A percentile compares a stretch with the other conserved stretches of the same genome.
Evolutionary conservation across 306 rosid species (phyloP).

Genomic region (Cicer judaicum): DNA sequence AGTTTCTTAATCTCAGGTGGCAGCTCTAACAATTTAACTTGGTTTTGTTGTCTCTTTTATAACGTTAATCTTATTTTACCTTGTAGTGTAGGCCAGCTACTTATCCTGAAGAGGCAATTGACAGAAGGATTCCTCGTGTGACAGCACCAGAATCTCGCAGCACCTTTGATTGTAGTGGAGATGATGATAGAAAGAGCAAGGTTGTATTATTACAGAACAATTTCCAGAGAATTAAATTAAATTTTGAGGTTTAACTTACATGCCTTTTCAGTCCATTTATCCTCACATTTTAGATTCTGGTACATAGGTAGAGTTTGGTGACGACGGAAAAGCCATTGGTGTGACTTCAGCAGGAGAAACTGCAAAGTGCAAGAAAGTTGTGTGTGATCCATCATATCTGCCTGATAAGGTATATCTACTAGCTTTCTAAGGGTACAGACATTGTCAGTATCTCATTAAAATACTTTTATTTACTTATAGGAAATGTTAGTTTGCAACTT

Average conservation of each 20-base stretch:
- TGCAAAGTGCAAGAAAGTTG: conserved; percentile 80
- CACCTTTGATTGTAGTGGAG: conserved; percentile 22
- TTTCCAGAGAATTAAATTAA: conserved; percentile 1
- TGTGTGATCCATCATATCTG: conserved; percentile 79
- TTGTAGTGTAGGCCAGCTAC: conserved; percentile 50
- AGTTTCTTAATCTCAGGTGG: too few species aligned
- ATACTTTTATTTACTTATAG: not conserved
- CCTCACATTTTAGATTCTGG: conserved; percentile 29
- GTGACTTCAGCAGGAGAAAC: conserved; percentile 88
- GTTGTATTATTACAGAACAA: conserved; percentile 34
- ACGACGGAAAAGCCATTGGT: conserved; percentile 62
- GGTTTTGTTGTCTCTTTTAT: not conserved
- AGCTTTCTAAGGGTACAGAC: conserved; percentile 10
- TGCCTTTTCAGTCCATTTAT: conserved; percentile 1
- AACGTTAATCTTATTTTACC: conserved; percentile 21
- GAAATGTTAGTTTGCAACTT: conserved; percentile 20
- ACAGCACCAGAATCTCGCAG: conserved; percentile 44
- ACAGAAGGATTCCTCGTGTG: conserved; percentile 44
- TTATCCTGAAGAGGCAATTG: conserved; percentile 39
- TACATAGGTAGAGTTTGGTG: conserved; percentile 68
- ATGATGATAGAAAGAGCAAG: conserved; percentile 39
- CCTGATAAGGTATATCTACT: conserved; percentile 60
- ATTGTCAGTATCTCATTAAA: not conserved
- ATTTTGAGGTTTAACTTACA: too few species aligned
- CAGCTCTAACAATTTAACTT: not conserved